Evolutionary conservation across 192 early-diverging fungal genomes (phyloP).

Genomic region (Coemansia sp.): DNA sequence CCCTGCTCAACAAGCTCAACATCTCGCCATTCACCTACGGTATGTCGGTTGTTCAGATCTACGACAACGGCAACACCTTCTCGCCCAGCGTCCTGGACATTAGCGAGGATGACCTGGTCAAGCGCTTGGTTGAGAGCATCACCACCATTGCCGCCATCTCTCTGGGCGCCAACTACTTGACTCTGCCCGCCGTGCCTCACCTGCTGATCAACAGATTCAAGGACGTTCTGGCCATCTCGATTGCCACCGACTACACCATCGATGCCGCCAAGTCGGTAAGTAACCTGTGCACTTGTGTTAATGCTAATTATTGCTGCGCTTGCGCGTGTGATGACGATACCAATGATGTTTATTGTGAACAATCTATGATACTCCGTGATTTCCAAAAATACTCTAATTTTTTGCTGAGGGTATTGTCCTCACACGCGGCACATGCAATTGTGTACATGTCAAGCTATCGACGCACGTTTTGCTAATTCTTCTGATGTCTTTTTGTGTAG

Average conservation of each 20-base stretch:
- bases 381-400: conserved; percentile 68
- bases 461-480: too few species aligned
- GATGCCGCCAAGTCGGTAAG: conserved; percentile 72
- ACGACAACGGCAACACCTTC: conserved; percentile 89
- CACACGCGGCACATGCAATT: conserved; percentile 13
- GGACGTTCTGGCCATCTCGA: conserved; percentile 87
- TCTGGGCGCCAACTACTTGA: conserved; percentile 71
- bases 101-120: conserved; percentile 66
- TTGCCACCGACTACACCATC: conserved; percentile 90
- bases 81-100: conserved; percentile 86
- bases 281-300: conserved; percentile 26
- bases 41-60: conserved; percentile 90
- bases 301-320: too few species aligned
- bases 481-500: conserved; percentile 33
- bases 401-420: conserved; percentile 59
- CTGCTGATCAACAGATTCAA: conserved; percentile 96
- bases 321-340: conserved; percentile 6
- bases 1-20: conserved; percentile 98
- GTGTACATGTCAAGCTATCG: too few species aligned
- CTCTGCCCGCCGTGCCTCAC: conserved; percentile 91
- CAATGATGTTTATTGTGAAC: conserved; percentile 48
- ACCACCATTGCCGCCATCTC: conserved; percentile 79
- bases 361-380: conserved; percentile 50
- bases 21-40: conserved; percentile 99
- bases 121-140: conserved; percentile 67